Conservation (phyloP, 805 yeast species). For the Yamadazyma endophytica region DNA sequence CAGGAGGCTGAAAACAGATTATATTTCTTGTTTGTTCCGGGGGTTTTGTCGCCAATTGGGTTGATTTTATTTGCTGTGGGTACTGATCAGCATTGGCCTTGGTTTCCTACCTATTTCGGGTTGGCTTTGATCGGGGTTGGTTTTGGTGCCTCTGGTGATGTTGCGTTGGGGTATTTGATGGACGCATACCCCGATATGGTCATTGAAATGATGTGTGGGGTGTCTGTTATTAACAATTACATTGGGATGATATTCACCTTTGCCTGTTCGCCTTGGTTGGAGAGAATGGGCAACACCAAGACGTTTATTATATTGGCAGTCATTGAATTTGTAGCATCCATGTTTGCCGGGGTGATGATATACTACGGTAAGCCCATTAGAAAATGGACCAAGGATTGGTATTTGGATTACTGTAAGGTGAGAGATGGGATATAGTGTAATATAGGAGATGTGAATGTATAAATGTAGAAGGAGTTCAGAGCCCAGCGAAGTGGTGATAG, state of each 20-base stretch:
- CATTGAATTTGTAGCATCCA: slow-evolving; percentile 29
- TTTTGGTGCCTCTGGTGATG: slow-evolving; percentile 36
- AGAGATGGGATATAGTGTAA: slow-evolving; percentile 17
- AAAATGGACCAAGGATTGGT: slow-evolving; percentile 29
- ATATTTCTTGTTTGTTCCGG: slow-evolving; percentile 30
- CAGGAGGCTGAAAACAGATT: slow-evolving; percentile 36
- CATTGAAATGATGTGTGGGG: slow-evolving; percentile 38
- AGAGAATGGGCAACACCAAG: slow-evolving; percentile 29
- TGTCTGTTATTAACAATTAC: slow-evolving; percentile 34
- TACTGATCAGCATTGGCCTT: slow-evolving; percentile 30
- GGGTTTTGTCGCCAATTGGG: slow-evolving; percentile 32
- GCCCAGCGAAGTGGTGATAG: too few species aligned
- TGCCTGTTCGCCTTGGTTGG: slow-evolving; percentile 37
- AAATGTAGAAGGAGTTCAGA: too few species aligned
- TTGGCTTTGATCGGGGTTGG: slow-evolving; percentile 35
- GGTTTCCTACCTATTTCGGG: slow-evolving; percentile 37
- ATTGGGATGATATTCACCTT: slow-evolving; percentile 36
- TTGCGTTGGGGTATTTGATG: slow-evolving; percentile 35
- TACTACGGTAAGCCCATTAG: slow-evolving; percentile 32
- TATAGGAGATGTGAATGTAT: too few species aligned
- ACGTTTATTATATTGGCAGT: slow-evolving; percentile 34
- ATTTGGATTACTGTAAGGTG: slow-evolving; percentile 23
- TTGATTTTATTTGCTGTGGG: slow-evolving; percentile 36
- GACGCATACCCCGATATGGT: slow-evolving; percentile 39
- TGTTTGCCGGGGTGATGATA: slow-evolving; percentile 25